Conservation (phyloP, 108 stramenopile species). For the Aurantiochytrium sp. region DNA sequence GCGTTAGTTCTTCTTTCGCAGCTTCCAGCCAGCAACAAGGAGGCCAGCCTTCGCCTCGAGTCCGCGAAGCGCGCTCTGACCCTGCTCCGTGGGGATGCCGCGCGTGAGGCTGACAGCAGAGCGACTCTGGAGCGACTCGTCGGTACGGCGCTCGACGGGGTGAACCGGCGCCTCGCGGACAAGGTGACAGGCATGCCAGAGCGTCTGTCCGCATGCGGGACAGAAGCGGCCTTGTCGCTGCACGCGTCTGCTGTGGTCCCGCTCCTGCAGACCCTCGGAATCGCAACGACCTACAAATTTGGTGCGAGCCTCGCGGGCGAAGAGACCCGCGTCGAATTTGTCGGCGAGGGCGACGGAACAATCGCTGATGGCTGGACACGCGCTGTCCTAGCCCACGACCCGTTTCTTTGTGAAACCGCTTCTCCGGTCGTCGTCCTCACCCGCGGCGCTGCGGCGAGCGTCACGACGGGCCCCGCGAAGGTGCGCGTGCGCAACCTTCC, state of each 20-base stretch:
- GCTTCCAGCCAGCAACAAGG: not conserved
- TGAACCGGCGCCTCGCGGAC: not conserved
- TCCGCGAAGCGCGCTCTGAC: not conserved
- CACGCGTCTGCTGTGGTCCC: not conserved
- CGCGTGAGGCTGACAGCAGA: not conserved
- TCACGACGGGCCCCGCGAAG: not conserved
- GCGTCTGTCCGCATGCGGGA: not conserved
- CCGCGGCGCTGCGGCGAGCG: too few species aligned
- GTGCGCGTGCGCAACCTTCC: not conserved
- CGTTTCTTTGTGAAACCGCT: not conserved
- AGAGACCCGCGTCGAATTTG: too few species aligned
- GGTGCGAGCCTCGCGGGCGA: too few species aligned
- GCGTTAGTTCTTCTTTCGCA: not conserved
- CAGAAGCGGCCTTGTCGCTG: not conserved
- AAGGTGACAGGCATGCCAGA: not conserved
- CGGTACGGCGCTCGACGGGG: not conserved
- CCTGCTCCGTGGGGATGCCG: not conserved
- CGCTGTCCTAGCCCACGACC: not conserved
- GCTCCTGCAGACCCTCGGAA: not conserved
- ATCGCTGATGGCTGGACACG: too few species aligned
- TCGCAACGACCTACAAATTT: too few species aligned
- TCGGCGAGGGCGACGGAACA: too few species aligned
- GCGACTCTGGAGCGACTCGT: not conserved
- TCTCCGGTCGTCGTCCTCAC: not conserved
- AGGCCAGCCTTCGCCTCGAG: not conserved